phyloP scores from a whole-genome alignment of 140 eudicot genomes.

The Senecio squalidus region DNA sequence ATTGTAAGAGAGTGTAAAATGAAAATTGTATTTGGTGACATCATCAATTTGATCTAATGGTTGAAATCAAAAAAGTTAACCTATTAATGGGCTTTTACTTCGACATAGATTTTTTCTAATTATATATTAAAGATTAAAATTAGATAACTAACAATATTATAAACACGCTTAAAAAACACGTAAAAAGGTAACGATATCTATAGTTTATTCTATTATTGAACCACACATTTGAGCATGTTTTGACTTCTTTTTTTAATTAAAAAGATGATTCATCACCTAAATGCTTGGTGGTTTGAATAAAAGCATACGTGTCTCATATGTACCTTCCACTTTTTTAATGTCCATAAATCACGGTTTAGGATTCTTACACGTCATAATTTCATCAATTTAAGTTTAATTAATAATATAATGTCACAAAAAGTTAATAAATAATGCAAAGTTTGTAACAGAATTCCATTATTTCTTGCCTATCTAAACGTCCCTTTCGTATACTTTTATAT shows the following conservation, averaged over 20 bases:
- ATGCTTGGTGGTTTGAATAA: slow-evolving; percentile 2
- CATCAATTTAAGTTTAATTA: slow-evolving; percentile 7
- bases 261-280: background rate
- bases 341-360: slow-evolving; percentile 5
- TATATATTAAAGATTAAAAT: too few relatives aligned
- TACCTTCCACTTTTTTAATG: background rate
- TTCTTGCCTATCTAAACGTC: slow-evolving; percentile 1
- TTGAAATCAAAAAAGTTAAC: too few relatives aligned
- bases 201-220: too few relatives aligned
- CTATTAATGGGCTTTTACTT: too few relatives aligned
- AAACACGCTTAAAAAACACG: too few relatives aligned
- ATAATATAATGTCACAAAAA: slow-evolving; percentile 4
- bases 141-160: too few relatives aligned
- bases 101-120: too few relatives aligned
- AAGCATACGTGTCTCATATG: slow-evolving; percentile 2
- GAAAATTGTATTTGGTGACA: too few relatives aligned
- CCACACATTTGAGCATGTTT: background rate
- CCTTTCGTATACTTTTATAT: background rate
- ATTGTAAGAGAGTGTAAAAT: too few relatives aligned
- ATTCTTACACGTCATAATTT: slow-evolving; percentile 7
- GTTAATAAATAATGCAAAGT: background rate
- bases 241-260: background rate
- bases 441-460: slow-evolving; percentile 21
- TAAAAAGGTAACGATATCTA: too few relatives aligned
- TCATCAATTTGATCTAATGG: too few relatives aligned